Percentiles rank a stretch among this genome's conserved stretches.
Conservation (phyloP, 306 rosid species). For the Malus asiatica region DNA sequence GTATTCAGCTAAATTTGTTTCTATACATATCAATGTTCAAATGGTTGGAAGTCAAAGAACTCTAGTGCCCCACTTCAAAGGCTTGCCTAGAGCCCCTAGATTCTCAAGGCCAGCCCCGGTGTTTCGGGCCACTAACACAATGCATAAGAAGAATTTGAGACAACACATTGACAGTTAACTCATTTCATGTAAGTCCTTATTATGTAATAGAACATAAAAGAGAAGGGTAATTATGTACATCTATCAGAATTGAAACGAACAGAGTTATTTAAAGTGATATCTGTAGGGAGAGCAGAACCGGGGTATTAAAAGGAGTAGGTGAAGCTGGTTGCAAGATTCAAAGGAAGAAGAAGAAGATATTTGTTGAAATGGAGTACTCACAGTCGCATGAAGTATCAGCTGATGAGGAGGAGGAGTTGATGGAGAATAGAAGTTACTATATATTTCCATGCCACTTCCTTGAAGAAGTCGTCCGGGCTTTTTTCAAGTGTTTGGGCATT, state of each 20-base stretch:
- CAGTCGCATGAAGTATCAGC: background rate
- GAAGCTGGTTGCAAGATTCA: background rate
- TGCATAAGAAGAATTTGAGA: too few relatives aligned
- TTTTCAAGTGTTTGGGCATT: constrained; percentile 4
- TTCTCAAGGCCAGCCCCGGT: too few relatives aligned
- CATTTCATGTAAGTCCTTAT: too few relatives aligned
- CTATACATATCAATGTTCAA: too few relatives aligned
- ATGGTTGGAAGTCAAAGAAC: too few relatives aligned
- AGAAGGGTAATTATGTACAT: background rate
- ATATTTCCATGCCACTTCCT: constrained; percentile 4
- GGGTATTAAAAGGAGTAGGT: background rate
- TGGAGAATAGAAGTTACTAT: background rate
- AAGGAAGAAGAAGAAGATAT: background rate
- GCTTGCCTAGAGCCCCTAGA: too few relatives aligned
- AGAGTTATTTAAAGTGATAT: background rate
- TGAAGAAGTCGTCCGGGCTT: background rate
- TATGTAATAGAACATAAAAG: too few relatives aligned
- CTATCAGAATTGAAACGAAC: background rate
- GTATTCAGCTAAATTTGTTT: too few relatives aligned
- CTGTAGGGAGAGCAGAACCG: background rate
- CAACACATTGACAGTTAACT: accelerated
- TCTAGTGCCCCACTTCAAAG: too few relatives aligned
- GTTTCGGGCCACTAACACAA: background rate
- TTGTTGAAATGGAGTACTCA: constrained; percentile 5
- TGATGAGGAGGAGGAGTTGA: background rate